Evolutionary conservation across 108 stramenopile species (phyloP).

Genomic region (Hondaea fermentalgiana): DNA sequence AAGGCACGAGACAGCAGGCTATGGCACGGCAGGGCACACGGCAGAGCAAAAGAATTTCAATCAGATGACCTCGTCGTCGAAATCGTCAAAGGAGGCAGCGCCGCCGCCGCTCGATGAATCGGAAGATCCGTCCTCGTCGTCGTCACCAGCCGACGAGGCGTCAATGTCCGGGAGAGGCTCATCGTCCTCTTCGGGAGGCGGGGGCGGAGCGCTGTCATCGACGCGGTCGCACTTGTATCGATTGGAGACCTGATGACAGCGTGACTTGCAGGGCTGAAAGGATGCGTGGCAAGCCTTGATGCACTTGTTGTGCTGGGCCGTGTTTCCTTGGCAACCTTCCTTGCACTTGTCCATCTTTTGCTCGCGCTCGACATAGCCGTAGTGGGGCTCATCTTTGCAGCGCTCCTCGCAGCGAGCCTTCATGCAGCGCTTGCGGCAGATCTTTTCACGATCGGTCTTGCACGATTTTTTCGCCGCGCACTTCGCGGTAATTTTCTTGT

Average conservation of each 20-base stretch:
- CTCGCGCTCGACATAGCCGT: slow-evolving; percentile 14
- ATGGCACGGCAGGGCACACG: too few species aligned
- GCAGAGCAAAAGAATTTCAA: too few species aligned
- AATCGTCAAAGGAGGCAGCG: not conserved
- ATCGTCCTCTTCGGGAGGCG: not conserved
- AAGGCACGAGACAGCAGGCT: too few species aligned
- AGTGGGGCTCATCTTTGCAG: slow-evolving; percentile 13
- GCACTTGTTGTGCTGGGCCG: slow-evolving; percentile 19
- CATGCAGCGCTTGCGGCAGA: not conserved
- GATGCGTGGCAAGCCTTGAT: not conserved
- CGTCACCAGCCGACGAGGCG: not conserved
- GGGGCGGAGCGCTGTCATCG: not conserved
- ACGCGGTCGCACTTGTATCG: not conserved
- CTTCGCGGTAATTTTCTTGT: not conserved
- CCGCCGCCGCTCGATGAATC: not conserved
- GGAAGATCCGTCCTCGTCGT: not conserved
- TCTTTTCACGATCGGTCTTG: not conserved
- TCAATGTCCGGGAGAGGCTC: not conserved
- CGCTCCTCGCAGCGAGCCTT: slow-evolving; percentile 16
- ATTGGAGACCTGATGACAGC: not conserved
- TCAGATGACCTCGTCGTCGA: not conserved
- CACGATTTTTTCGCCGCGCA: not conserved
- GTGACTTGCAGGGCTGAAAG: slow-evolving; percentile 8
- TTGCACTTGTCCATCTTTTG: slow-evolving; percentile 18
- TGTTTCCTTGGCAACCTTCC: not conserved